Evolutionary conservation across 441 rosid genomes (phyloP).

Genomic region (Corymbia calophylla): DNA sequence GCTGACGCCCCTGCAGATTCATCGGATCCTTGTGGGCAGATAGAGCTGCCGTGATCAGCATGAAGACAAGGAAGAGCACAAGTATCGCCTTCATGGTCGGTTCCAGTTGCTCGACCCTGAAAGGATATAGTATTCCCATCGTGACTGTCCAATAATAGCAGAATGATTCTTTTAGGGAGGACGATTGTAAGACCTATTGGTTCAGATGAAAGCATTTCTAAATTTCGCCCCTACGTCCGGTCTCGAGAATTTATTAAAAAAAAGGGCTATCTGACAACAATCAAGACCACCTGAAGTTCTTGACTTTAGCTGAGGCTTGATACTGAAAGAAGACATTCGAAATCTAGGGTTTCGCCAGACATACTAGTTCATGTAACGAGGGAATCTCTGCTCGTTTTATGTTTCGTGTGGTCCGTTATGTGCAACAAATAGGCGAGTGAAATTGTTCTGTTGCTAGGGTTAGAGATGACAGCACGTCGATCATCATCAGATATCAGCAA

Average conservation of each 20-base stretch:
- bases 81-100: neutral
- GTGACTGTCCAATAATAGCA: neutral
- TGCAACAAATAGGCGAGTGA: neutral
- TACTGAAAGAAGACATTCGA: neutral
- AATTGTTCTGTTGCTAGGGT: neutral
- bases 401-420: neutral
- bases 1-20: neutral
- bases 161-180: neutral
- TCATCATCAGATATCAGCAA: neutral
- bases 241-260: neutral
- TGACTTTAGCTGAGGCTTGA: neutral
- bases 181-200: neutral
- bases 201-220: neutral
- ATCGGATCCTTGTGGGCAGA: neutral
- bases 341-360: neutral
- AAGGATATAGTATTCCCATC: neutral
- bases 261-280: neutral
- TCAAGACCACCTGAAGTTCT: neutral
- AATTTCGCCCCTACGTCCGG: neutral
- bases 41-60: neutral
- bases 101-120: neutral
- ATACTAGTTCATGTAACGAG: neutral
- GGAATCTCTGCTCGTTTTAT: neutral
- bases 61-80: neutral
- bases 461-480: neutral